Evolutionary conservation across 2,329 filamentous ascomycete species (phyloP).

Genomic region (Penicillium paneum): DNA sequence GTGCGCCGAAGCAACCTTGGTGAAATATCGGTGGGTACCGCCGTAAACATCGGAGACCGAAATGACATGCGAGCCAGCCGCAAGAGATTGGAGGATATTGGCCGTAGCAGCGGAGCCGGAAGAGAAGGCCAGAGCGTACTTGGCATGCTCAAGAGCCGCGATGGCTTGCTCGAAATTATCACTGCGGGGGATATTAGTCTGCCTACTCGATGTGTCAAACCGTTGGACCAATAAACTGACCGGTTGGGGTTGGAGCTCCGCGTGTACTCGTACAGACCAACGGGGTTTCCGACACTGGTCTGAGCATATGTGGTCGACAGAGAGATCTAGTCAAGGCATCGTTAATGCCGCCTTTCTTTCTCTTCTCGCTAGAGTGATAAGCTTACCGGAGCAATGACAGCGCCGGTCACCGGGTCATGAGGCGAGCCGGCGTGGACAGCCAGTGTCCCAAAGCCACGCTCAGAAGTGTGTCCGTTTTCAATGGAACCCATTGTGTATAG

Average conservation of each 20-base stretch:
- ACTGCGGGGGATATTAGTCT: conserved; percentile 40
- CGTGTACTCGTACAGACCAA: conserved; percentile 90
- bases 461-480: conserved; percentile 53
- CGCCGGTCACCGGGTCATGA: conserved; percentile 86
- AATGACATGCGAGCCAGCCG: conserved; percentile 86
- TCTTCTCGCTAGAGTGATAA: neutral
- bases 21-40: conserved; percentile 98
- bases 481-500: conserved; percentile 19
- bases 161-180: conserved; percentile 91
- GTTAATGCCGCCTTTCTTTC: conserved; percentile 12
- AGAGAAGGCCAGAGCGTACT: conserved; percentile 88
- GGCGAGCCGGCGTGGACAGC: conserved; percentile 92
- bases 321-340: conserved; percentile 61
- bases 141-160: conserved; percentile 86
- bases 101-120: conserved; percentile 94
- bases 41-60: conserved; percentile 98
- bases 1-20: conserved; percentile 91
- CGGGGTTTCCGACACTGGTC: conserved; percentile 76
- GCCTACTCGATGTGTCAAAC: neutral
- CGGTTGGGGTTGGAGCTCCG: conserved; percentile 90
- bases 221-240: conserved; percentile 33
- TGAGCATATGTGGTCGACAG: conserved; percentile 97
- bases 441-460: conserved; percentile 82
- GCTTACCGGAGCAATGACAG: conserved; percentile 80
- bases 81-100: conserved; percentile 86